A percentile compares a stretch with the other conserved stretches of the same genome.
These are phyloP conservation scores for Coprinopsis sp. DNA, from an alignment of 768 basidiomycete genomes.

Conservation along the genomic window DNA sequence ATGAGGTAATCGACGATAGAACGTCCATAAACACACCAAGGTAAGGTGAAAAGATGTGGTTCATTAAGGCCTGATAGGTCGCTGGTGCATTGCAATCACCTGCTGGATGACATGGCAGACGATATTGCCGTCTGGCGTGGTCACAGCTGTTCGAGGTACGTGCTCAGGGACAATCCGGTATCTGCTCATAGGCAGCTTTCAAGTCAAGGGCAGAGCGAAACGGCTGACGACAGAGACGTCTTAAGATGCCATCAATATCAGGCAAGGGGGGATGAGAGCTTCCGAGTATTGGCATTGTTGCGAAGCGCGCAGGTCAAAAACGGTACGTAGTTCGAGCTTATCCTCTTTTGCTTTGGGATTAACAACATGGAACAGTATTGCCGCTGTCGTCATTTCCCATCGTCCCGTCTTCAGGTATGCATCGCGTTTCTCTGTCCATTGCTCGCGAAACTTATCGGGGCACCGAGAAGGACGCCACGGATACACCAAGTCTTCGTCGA, in stretches of 20 bases:
- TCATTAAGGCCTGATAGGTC: constrained; percentile 35
- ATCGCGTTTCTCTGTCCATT: constrained; percentile 27
- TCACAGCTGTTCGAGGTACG: constrained; percentile 22
- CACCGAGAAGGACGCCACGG: constrained; percentile 32
- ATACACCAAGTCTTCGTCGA: constrained; percentile 28
- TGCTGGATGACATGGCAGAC: constrained; percentile 31
- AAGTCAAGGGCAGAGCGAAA: constrained; percentile 33
- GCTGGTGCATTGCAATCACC: constrained; percentile 21
- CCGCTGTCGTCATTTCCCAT: constrained; percentile 27
- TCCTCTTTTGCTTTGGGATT: constrained; percentile 21
- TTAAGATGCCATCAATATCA: constrained; percentile 34
- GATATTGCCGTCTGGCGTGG: constrained; percentile 31
- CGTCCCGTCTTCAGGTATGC: constrained; percentile 23
- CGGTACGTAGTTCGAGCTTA: constrained; percentile 21
- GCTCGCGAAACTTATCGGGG: constrained; percentile 28
- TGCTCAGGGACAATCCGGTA: constrained; percentile 24
- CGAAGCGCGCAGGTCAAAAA: constrained; percentile 31
- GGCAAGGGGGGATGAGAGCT: constrained; percentile 34
- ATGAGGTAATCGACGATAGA: constrained; percentile 15
- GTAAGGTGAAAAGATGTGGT: constrained; percentile 5
- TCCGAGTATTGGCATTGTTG: constrained; percentile 34
- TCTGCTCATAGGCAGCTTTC: constrained; percentile 40
- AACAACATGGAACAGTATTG: constrained; percentile 32
- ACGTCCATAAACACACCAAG: constrained; percentile 9
- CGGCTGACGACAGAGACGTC: constrained; percentile 23